Evolutionary conservation across 2,329 filamentous ascomycete genomes (phyloP).

Genomic region (Geoglossum cookeanum): DNA sequence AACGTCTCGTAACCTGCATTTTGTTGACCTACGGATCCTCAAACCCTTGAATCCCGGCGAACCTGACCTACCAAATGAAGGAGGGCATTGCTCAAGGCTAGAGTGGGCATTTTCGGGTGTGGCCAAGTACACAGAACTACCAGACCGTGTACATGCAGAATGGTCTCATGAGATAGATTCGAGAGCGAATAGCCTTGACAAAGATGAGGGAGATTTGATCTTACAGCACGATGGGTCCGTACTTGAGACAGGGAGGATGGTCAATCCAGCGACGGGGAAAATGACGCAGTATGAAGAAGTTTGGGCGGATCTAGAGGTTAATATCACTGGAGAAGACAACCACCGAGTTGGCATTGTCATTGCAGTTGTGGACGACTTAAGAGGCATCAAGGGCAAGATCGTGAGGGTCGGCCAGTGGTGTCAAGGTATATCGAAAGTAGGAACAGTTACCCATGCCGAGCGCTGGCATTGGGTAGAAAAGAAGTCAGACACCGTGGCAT

Average conservation of each 20-base stretch:
- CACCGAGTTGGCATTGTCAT: conserved; percentile 6
- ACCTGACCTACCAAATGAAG: conserved; percentile 4
- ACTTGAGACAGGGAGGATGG: conserved; percentile 15
- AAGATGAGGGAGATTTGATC: conserved; percentile 17
- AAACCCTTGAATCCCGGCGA: conserved; percentile 6
- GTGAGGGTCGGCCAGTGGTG: conserved; percentile 12
- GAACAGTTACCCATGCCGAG: not conserved
- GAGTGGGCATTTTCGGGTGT: conserved; percentile 16
- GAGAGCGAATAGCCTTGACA: conserved; percentile 9
- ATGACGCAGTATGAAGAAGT: conserved; percentile 17
- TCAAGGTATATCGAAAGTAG: conserved; percentile 10
- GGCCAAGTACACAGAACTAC: conserved; percentile 6
- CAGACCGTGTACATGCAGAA: conserved; percentile 7
- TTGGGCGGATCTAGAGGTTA: conserved; percentile 16
- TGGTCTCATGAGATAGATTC: conserved; percentile 14
- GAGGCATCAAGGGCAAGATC: conserved; percentile 7
- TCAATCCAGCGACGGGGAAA: conserved; percentile 13
- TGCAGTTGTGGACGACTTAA: conserved; percentile 4
- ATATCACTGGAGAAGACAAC: conserved; percentile 8
- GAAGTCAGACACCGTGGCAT: not conserved
- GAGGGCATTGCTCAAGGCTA: conserved; percentile 6
- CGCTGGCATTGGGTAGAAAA: not conserved
- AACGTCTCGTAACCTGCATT: conserved; percentile 14
- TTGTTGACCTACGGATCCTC: conserved; percentile 15
- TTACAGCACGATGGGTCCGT: conserved; percentile 12